A percentile compares a stretch with the other conserved stretches of the same genome.
These are phyloP conservation scores for Picea mariana DNA, from an alignment of 83 land plant species.

Conservation along the genomic window DNA sequence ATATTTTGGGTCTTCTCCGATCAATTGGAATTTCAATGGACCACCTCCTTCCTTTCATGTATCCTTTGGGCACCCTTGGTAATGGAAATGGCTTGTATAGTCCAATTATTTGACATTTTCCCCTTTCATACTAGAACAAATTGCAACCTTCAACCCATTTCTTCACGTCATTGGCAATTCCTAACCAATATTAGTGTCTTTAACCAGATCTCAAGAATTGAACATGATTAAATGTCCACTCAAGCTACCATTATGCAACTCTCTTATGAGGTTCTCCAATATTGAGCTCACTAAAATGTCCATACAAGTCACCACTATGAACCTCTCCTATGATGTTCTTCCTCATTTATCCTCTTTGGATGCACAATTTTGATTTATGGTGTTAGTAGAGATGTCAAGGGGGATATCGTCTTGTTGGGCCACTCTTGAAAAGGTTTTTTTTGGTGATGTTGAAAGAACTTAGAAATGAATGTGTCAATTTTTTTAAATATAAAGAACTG, in stretches of 20 bases:
- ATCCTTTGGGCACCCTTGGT: neutral
- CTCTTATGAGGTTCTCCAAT: neutral
- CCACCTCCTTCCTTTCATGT: no score
- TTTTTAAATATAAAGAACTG: no score
- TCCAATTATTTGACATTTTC: neutral
- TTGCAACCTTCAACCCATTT: neutral
- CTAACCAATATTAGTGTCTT: conserved; percentile 15
- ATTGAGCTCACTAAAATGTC: no score
- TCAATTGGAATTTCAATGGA: no score
- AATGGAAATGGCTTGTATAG: neutral
- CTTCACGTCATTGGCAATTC: neutral
- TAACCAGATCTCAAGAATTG: neutral
- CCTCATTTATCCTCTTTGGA: neutral
- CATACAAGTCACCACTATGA: no score
- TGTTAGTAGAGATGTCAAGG: no score
- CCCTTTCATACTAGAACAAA: neutral
- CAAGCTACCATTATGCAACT: neutral
- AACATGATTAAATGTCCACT: neutral
- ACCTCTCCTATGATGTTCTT: no score
- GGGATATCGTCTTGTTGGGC: no score
- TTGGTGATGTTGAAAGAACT: no score
- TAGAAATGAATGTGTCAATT: no score
- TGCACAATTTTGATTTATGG: neutral
- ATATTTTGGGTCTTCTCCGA: no score
- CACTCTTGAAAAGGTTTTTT: no score